Evolutionary conservation across 805 yeast genomes (phyloP), one percentile per base, ranked within the genome.

Genomic region (Saccharomycopsis fibuligera): DNA sequence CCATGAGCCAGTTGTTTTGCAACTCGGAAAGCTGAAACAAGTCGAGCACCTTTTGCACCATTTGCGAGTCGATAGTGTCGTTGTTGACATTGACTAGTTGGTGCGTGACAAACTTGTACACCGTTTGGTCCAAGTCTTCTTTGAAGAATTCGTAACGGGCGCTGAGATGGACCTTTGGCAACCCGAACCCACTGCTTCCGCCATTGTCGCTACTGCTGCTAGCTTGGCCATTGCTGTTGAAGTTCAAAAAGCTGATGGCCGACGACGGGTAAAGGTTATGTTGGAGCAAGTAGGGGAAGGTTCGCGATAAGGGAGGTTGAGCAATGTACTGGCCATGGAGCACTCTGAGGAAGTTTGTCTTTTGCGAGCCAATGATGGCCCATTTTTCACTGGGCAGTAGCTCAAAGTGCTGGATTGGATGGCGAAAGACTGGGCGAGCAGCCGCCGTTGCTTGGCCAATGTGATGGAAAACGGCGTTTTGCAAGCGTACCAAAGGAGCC

Each of bases 101-200:
- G 17, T 36, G 30, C 10, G 51, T 50, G 21, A 50, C 36, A 24
- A 43, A 50, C 5, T 46, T 22, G 17, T 45, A 22, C 30, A 52
- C 55, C 2, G 83, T 78, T 54, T 78, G 81, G 62, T 91, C 96
- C 54, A 83, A 81, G 51, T 78, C 88, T 54, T 91, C 97, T 52
- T 90, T 83, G 62, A 78, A 86, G 48, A 78, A 79, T 65, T 91
- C 99, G 60, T 87, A 91, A 45, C 99, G 66, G 1, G 98, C 96
- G 45, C 95, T 81, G 31, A 91, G 58, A 68, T 90, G 95, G 0
- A 47, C 68, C 65, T 63, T 65, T 67, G 75, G 47, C 21, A 48
- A 25, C n/a, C n/a, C n/a, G n/a, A n/a, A n/a, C n/a, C n/a, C n/a
- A n/a, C n/a, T n/a, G n/a, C n/a, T n/a, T n/a, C n/a, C n/a, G n/a